Evolutionary conservation across 2,329 filamentous ascomycete genomes (phyloP).

Genomic region (Colletotrichum eleusines): DNA sequence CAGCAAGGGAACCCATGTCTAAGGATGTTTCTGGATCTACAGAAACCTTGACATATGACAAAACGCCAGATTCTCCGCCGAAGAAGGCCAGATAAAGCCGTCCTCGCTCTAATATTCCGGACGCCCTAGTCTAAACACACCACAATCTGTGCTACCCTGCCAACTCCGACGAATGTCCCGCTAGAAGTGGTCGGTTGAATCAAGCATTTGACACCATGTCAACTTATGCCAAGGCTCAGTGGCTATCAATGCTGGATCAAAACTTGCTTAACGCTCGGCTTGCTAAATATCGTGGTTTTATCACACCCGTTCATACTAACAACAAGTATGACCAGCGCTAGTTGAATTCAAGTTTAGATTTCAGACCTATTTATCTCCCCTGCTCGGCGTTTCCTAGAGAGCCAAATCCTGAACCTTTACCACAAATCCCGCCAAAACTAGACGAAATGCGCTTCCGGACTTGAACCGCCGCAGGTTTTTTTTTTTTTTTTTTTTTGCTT

Average conservation of each 20-base stretch:
- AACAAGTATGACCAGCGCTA: neutral
- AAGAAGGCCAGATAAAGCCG: neutral
- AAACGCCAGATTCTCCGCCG: neutral
- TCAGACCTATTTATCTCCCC: neutral
- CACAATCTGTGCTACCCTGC: neutral
- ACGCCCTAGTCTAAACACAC: neutral
- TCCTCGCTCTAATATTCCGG: neutral
- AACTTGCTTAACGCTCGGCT: neutral
- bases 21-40: slow-evolving; percentile 7
- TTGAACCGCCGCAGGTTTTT: neutral
- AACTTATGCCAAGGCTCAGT: neutral
- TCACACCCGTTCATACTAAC: neutral
- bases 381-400: too few relatives aligned
- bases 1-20: neutral
- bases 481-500: neutral
- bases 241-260: neutral
- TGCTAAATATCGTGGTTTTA: neutral
- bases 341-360: fast-evolving
- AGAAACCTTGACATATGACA: neutral
- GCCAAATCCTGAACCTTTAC: too few relatives aligned
- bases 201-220: slow-evolving; percentile 2
- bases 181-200: neutral
- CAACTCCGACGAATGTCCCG: neutral
- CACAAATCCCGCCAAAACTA: too few relatives aligned
- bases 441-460: too few relatives aligned